These are phyloP conservation scores for Penicillium robsamsonii DNA, from an alignment of 495 filamentous ascomycete species.

Conservation along the genomic window DNA sequence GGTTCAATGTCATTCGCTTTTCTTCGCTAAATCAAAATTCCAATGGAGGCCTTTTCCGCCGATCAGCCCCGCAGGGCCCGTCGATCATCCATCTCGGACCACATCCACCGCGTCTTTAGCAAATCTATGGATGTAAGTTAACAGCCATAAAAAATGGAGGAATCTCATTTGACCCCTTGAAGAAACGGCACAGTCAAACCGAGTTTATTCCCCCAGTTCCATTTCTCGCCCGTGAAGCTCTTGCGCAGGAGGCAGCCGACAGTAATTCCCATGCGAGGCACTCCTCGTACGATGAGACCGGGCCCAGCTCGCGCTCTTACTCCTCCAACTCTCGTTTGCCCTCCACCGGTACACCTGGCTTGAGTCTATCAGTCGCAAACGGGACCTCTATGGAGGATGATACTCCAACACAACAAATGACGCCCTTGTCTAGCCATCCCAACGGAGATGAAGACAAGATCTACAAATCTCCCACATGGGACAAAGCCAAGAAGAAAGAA, in stretches of 20 bases:
- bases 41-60: constrained; percentile 13
- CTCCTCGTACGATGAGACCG: constrained; percentile 16
- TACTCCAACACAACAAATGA: constrained; percentile 5
- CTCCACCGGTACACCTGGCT: constrained; percentile 20
- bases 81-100: constrained; percentile 37
- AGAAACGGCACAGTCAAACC: constrained; percentile 23
- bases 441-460: constrained; percentile 13
- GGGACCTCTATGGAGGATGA: constrained; percentile 9
- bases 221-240: constrained; percentile 3
- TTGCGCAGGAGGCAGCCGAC: constrained; percentile 3
- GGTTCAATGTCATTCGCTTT: constrained; percentile 8
- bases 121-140: constrained; percentile 26
- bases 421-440: not conserved
- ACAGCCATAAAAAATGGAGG: too few relatives aligned
- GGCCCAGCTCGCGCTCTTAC: constrained; percentile 18
- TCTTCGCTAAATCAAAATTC: not conserved
- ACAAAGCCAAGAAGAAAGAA: constrained; percentile 23
- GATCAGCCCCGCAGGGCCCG: constrained; percentile 26
- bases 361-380: constrained; percentile 21
- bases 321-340: constrained; percentile 22
- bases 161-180: constrained; percentile 12
- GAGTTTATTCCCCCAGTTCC: not conserved
- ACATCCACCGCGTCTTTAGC: constrained; percentile 36
- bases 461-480: constrained; percentile 22
- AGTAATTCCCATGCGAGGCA: constrained; percentile 3